Base-by-base conservation (phyloP, 768 basidiomycete species). In the Coprinellus aureogranulatus region DNA sequence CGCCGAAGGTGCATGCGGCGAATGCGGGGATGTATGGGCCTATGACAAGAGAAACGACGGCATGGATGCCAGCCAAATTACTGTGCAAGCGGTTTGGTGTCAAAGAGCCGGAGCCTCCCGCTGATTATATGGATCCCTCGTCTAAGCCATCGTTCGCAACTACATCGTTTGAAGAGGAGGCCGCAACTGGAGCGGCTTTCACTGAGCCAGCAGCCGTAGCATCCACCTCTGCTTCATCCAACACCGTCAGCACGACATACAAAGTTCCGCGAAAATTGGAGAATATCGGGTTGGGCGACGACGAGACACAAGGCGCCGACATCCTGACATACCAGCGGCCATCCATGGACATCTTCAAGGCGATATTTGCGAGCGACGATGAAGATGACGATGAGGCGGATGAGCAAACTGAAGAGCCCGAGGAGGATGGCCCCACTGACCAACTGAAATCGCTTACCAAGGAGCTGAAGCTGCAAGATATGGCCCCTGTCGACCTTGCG, bases 341-440 rank as follows among this genome's bases (percentile, higher is more conserved):
- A 2, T 76, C 86, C 5, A 91, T 94, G 81, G 90, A 94, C 66
- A 85, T 98, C 44, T 99, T 98, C 80, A 97, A 96, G 69, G 94
- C 96, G 2, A 98, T 99, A 59, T 99, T 99, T 68, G 95, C 94
- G 11, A 94, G 91, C 71, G 92, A 93, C 59, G 92, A 93, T 45
- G 94, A 96, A 65, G 90, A 92, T 34, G 90, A 86, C 9, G n/a
- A n/a, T n/a, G n/a, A n/a, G 11, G 67, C 62, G 54, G 64, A 68
- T 14, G 66, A 68, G 27, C 64, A 63, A 25, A 68, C 69, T n/a
- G 61, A 62, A 46, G 25, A 53, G 44, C n/a, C n/a, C n/a, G 26
- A 30, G 54, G 5, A 47, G 47, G 49, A 53, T 68, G 51, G 28
- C 64, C 50, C 30, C 59, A 53, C 61, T 50, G 55, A 31, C 58